Evolutionary conservation across 2,329 filamentous ascomycete species (phyloP), one percentile per base, ranked within the genome.

Genomic region (Penicillium sp.): DNA sequence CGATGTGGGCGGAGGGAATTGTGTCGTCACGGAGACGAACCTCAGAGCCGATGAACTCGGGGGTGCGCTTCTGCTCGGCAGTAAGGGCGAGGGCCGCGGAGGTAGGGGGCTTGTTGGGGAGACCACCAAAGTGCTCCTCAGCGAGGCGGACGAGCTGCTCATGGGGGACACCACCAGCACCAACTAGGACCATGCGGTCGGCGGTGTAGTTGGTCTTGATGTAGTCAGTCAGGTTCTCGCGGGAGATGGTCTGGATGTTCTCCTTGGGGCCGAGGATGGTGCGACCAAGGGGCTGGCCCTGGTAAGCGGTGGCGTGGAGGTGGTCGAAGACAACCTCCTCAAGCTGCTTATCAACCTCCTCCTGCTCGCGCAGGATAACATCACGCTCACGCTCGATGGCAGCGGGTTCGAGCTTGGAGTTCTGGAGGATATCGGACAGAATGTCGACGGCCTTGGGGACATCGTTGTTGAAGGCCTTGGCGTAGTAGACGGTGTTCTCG

Each of bases 201-300:
- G 95, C 94, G 61, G 93, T 97, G 87, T 99, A 99, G 88, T 99
- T 99, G 83, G 87, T 95, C 87, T 96, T 97, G 87, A 99, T 98
- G 84, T 99, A 99, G 84, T 91, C 91, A 79, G 85, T 83, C 71
- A 99, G 86, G 81, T 99, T 94, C 73, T 92, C 87, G 74, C 93
- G 90, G 80, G 90, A 89, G 82, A 99, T 99, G 81, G 90, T 93
- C 79, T 93, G 88, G 80, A 99, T 99, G 87, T 99, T 99, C 85
- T 99, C 89, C 82, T 93, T 93, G 71, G 95, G 95, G 70, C 95
- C 95, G 67, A 99, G 88, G 79, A 99, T 99, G 72, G 95, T 99
- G 78, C 95, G 93, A 80, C 95, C 95, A 62, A 99, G 88, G 65
- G 95, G 90, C 84, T 99, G 95, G 78, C 89, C 86, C 84, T 97